Percentiles rank a stretch among this genome's conserved stretches.
Conservation (phyloP, 139 green algal species). For the Monoraphidium neglectum region DNA sequence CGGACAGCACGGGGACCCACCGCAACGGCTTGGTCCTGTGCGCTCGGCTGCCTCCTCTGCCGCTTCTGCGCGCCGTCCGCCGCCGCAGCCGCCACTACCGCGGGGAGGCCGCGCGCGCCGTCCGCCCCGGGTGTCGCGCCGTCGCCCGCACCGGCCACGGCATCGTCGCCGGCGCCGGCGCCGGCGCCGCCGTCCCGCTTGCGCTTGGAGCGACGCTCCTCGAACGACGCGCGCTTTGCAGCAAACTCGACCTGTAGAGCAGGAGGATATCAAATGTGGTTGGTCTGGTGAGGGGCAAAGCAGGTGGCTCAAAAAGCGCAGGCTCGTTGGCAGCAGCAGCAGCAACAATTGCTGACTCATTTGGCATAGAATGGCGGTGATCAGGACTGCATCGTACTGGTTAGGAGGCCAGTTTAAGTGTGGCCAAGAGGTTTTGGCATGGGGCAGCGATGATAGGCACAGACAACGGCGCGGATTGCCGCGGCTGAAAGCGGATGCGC, state of each 20-base stretch:
- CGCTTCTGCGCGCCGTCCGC: background rate
- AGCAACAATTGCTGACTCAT: too few relatives aligned
- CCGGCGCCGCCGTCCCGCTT: conserved; percentile 3
- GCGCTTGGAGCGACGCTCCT: conserved; percentile 80
- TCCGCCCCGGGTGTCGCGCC: too few relatives aligned
- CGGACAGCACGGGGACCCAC: too few relatives aligned
- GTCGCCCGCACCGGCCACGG: conserved; percentile 11
- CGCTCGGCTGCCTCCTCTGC: background rate
- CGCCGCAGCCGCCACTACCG: conserved; percentile 13
- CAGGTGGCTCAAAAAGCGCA: background rate
- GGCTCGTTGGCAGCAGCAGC: background rate
- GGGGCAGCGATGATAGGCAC: too few relatives aligned
- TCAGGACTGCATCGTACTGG: background rate
- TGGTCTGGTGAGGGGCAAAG: too few relatives aligned
- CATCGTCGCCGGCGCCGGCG: conserved; percentile 1
- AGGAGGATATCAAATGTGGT: too few relatives aligned
- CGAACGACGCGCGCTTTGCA: conserved; percentile 62
- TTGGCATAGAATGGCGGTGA: background rate
- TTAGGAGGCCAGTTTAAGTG: too few relatives aligned
- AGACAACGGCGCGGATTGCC: too few relatives aligned
- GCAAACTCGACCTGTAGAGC: conserved; percentile 72
- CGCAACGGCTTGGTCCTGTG: background rate
- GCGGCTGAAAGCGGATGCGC: too few relatives aligned
- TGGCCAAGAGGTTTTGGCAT: too few relatives aligned
- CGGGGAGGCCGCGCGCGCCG: background rate